Evolutionary conservation across 2,329 filamentous ascomycete genomes (phyloP).

Genomic region (Dothideomycetes sp.): DNA sequence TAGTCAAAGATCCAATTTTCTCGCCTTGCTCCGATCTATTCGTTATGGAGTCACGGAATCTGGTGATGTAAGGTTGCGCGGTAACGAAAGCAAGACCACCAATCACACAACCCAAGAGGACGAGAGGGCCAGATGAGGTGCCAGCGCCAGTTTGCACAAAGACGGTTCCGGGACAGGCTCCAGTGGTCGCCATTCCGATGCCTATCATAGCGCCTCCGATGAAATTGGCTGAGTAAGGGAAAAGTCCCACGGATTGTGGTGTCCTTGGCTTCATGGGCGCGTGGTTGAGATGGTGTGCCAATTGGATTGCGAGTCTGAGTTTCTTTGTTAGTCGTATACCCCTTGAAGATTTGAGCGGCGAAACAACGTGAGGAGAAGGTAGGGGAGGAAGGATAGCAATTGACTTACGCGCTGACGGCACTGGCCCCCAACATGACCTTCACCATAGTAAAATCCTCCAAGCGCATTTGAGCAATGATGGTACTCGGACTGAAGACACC

Average conservation of each 20-base stretch:
- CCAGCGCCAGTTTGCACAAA: conserved; percentile 51
- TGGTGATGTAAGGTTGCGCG: conserved; percentile 2
- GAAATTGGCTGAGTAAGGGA: conserved; percentile 55
- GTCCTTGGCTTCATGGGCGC: conserved; percentile 40
- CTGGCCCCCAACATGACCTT: conserved; percentile 55
- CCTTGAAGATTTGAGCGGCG: not conserved
- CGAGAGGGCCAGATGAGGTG: conserved; percentile 31
- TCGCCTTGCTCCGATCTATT: not conserved
- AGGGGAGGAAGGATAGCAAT: conserved; percentile 5
- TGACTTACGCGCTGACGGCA: conserved; percentile 50
- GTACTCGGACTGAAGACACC: conserved; percentile 51
- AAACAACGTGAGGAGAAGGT: not conserved
- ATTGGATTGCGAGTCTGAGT: conserved; percentile 27
- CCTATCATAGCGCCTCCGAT: conserved; percentile 55
- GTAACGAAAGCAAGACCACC: conserved; percentile 40
- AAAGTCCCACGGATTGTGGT: conserved; percentile 45
- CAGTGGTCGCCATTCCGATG: conserved; percentile 56
- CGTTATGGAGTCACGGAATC: not conserved
- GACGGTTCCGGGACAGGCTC: conserved; percentile 57
- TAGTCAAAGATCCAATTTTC: not conserved
- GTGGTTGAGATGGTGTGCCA: conserved; percentile 37
- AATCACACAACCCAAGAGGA: conserved; percentile 45
- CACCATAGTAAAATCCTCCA: conserved; percentile 57
- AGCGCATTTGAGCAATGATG: conserved; percentile 52
- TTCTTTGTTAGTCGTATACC: conserved; percentile 4